phyloP scores from a whole-genome alignment of 2,329 filamentous ascomycete species.

The Penicillium sp. region DNA sequence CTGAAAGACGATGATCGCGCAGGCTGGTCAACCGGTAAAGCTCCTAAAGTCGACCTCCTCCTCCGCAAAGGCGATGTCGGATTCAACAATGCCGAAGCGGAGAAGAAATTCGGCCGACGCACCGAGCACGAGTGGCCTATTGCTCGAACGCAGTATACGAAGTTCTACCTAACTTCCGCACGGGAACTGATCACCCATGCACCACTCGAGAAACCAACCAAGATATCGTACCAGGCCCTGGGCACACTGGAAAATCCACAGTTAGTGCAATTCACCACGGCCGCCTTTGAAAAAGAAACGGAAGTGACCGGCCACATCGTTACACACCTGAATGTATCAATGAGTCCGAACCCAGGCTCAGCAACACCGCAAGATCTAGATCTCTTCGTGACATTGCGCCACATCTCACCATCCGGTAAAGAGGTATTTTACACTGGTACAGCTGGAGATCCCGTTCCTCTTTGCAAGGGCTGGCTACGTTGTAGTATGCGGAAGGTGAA shows the following conservation, averaged over 20 bases:
- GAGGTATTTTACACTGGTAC: conserved; percentile 62
- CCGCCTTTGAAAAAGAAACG: conserved; percentile 64
- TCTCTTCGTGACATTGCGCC: conserved; percentile 59
- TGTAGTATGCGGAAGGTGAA: conserved; percentile 57
- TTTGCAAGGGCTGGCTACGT: conserved; percentile 61
- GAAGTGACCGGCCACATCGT: conserved; percentile 72
- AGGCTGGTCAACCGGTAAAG: conserved; percentile 53
- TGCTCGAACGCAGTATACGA: conserved; percentile 65
- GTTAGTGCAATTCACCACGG: conserved; percentile 61
- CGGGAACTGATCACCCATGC: conserved; percentile 44
- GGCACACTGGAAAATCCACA: conserved; percentile 61
- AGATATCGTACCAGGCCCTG: conserved; percentile 63
- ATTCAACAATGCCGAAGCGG: conserved; percentile 66
- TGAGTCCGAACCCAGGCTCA: conserved; percentile 44
- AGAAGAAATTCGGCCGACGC: conserved; percentile 60
- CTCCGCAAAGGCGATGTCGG: conserved; percentile 70
- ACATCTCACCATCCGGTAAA: conserved; percentile 55
- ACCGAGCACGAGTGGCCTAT: conserved; percentile 70
- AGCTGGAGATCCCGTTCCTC: conserved; percentile 58
- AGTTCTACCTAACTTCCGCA: conserved; percentile 61
- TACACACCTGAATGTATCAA: conserved; percentile 67
- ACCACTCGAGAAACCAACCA: conserved; percentile 35
- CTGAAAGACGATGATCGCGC: conserved; percentile 67
- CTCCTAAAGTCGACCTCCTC: conserved; percentile 64
- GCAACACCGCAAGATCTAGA: conserved; percentile 56